Percentiles rank a stretch among this genome's conserved stretches.
Conservation (phyloP, 371 early-diverging fungal species). For the Actinomortierella ambigua region DNA sequence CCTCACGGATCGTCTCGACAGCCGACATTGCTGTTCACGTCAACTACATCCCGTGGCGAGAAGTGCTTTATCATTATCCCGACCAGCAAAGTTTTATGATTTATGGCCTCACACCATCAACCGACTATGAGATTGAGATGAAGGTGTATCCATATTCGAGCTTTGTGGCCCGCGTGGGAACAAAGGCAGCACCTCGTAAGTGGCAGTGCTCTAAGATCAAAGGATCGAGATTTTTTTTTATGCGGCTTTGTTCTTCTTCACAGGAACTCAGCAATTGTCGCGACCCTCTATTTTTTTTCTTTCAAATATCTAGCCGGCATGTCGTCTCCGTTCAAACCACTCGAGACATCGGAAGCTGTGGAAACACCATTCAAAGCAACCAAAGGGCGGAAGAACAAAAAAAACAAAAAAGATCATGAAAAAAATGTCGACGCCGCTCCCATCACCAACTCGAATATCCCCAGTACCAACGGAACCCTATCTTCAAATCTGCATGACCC, state of each 20-base stretch:
- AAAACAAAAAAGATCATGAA: conserved; percentile 25
- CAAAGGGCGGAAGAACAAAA: conserved; percentile 32
- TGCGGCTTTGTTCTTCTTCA: no score
- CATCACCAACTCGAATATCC: background rate
- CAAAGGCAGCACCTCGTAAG: conserved; percentile 44
- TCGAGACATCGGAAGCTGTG: background rate
- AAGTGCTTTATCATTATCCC: conserved; percentile 43
- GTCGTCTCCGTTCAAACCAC: no score
- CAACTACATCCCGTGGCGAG: conserved; percentile 45
- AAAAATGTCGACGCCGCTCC: conserved; percentile 8
- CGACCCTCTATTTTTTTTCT: no score
- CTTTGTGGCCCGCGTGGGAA: conserved; percentile 36
- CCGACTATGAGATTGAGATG: conserved; percentile 46
- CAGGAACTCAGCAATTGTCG: no score
- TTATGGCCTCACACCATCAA: conserved; percentile 42
- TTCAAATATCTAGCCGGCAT: no score
- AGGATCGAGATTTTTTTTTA: background rate
- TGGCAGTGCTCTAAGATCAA: background rate
- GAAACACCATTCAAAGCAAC: conserved; percentile 14
- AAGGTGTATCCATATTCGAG: conserved; percentile 41
- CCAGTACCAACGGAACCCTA: conserved; percentile 2
- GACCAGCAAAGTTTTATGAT: conserved; percentile 43
- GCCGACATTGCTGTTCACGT: conserved; percentile 44
- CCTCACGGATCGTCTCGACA: conserved; percentile 39
- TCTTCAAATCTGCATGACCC: background rate